Evolutionary conservation across 768 basidiomycete species (phyloP).

Genomic region (Mycena haematopus): DNA sequence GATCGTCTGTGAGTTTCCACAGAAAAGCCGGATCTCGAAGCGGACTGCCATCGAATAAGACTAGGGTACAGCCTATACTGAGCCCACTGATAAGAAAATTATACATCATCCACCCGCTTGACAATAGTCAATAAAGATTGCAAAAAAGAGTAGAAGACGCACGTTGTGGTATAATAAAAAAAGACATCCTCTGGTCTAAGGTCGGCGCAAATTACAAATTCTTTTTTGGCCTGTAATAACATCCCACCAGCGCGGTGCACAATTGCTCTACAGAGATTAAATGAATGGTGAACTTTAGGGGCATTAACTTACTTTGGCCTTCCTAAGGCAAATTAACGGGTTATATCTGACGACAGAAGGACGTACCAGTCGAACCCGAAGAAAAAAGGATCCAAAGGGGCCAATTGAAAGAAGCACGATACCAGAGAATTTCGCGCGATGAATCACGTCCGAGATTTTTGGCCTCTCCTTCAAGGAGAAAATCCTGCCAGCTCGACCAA

Average conservation of each 20-base stretch:
- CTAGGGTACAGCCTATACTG: conserved; percentile 69
- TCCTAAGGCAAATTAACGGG: conserved; percentile 31
- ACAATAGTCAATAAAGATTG: conserved; percentile 21
- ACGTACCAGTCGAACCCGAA: conserved; percentile 78
- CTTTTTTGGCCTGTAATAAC: conserved; percentile 76
- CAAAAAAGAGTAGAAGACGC: conserved; percentile 35
- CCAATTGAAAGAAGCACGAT: conserved; percentile 67
- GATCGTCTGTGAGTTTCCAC: conserved; percentile 71
- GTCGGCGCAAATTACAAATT: conserved; percentile 72
- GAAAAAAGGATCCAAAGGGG: conserved; percentile 91
- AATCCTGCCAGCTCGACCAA: conserved; percentile 63
- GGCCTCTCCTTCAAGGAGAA: conserved; percentile 54
- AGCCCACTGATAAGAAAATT: conserved; percentile 79
- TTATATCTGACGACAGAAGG: not conserved
- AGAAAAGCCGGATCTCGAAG: conserved; percentile 67
- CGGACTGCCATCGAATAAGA: conserved; percentile 84
- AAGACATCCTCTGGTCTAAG: conserved; percentile 72
- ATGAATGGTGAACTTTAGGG: conserved; percentile 13
- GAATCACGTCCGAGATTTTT: conserved; percentile 53
- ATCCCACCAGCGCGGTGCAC: conserved; percentile 83
- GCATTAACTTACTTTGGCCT: conserved; percentile 59
- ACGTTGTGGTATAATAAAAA: conserved; percentile 87
- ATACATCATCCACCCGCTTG: conserved; percentile 92
- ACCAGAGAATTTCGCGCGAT: conserved; percentile 69
- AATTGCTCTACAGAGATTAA: conserved; percentile 59